Evolutionary conservation across 2,329 filamentous ascomycete species (phyloP), one percentile per base, ranked within the genome.

Genomic region (Malbranchea zuffiana): DNA sequence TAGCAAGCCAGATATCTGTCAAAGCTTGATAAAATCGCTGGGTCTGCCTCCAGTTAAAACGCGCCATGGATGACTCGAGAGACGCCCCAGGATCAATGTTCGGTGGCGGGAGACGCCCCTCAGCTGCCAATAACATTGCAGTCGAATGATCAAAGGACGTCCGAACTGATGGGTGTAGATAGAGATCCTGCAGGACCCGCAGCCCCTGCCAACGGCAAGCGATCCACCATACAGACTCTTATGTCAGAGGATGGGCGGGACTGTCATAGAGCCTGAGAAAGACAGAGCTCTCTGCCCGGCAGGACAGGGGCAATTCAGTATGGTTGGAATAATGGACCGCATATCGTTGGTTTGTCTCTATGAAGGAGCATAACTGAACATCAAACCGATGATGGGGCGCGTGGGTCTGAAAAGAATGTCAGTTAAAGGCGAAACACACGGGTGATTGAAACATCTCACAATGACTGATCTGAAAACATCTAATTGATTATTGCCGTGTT

Each of bases 181-280:
- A 39, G 37, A n/a, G n/a, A 28, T 39, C 30, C 37, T 39, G 37
- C 23, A 39, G 28, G 33, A 39, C 29, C 34, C 37, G 13, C 15
- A 34, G 37, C 25, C 29, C 21, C 16, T 39, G 29, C 30, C 37
- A 39, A 32, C 23, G 23, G 25, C 30, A 39, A 32, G 37, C 30
- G 34, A 39, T 34, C 15, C 28, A 33, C 21, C 30, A 39, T 17
- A 34, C 31, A 33, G 34, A 33, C 24, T 23, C 37, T 23, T 21
- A 29, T 13, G 30, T 33, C 37, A 39, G 31, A 28, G n/a, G n/a
- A 19, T 39, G 15, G 19, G 23, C 30, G 13, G 29, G n/a, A 32
- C 20, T 18, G 17, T 30, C 12, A 15, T 30, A 30, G 16, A 30
- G 27, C 27, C 13, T 17, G 27, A 30, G 27, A 30, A 30, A 30